Evolutionary conservation across 164 flowering plant species (phyloP), one percentile per base, ranked within the genome.

Genomic region (Nelumbo lutea): DNA sequence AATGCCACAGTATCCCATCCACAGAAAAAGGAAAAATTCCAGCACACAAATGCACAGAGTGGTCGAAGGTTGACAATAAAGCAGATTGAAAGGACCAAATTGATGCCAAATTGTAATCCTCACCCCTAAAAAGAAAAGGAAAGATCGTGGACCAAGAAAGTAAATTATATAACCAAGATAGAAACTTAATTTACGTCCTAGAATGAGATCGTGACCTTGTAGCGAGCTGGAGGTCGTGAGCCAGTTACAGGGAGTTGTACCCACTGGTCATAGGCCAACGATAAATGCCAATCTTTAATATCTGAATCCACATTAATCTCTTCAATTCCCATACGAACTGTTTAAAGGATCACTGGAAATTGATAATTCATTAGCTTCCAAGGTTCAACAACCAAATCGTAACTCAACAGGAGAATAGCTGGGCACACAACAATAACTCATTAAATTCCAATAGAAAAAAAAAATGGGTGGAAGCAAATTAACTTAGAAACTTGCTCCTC

Each of bases 221-320:
- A 93, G n/a, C 97, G 96, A 76, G 90, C 90, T 0, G 87, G 72
- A 60, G 97, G 96, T 6, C 78, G 81, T 13, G 79, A 64, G 68
- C 90, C 90, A 70, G 85, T 69, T 8, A 84, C 82, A 40, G 98
- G 88, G 40, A 88, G 74, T 67, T 83, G 45, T 38, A 78, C 67
- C 98, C 98, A 93, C 61, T 84, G 77, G 38, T 87, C 90, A 79
- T 87, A 80, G 38, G 72, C 77, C 71, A 88, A 68, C 9, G 66
- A 79, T 42, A 76, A 83, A 47, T 62, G 73, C 90, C 88, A 88
- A 61, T 67, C 68, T 59, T 62, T 69, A 65, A 57, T 55, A 68
- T 82, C 79, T 51, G 75, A 69, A 10, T 74, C 76, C 11, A 53
- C 67, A 45, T 70, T 72, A 44, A 66, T 68, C 70, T 75, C 80